Evolutionary conservation across 164 flowering plant genomes (phyloP).

Genomic region (Chloranthus sessilifolius): DNA sequence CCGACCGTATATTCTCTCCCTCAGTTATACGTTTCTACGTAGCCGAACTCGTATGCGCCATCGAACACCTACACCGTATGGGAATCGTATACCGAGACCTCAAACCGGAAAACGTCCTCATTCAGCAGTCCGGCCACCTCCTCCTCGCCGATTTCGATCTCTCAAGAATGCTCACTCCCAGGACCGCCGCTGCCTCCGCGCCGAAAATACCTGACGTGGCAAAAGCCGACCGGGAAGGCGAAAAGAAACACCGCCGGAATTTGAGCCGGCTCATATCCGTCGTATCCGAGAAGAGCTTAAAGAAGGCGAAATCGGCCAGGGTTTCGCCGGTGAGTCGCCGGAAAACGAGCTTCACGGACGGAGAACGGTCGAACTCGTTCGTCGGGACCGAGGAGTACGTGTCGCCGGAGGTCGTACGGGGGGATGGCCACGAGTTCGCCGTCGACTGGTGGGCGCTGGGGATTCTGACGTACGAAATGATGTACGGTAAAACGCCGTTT

Average conservation of each 20-base stretch:
- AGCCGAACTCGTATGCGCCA: slow-evolving; percentile 67
- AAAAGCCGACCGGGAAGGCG: background rate
- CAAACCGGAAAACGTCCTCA: slow-evolving; percentile 75
- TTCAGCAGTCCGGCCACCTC: slow-evolving; percentile 66
- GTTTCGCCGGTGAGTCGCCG: slow-evolving; percentile 66
- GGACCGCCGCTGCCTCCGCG: slow-evolving; percentile 1
- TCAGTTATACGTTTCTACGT: slow-evolving; percentile 62
- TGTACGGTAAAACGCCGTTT: slow-evolving; percentile 86
- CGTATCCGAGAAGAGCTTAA: slow-evolving; percentile 28
- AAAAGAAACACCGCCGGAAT: slow-evolving; percentile 18
- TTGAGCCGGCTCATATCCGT: slow-evolving; percentile 40
- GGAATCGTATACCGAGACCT: slow-evolving; percentile 72
- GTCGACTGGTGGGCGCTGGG: slow-evolving; percentile 99
- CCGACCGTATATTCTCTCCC: slow-evolving; percentile 59
- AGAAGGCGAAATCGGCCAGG: slow-evolving; percentile 67
- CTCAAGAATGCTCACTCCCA: slow-evolving; percentile 27
- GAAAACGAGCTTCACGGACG: slow-evolving; percentile 17
- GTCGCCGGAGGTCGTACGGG: slow-evolving; percentile 78
- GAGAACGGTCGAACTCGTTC: slow-evolving; percentile 33
- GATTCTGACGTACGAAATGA: slow-evolving; percentile 75
- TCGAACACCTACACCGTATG: slow-evolving; percentile 63
- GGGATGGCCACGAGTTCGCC: slow-evolving; percentile 89
- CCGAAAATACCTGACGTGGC: background rate
- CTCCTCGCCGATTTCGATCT: slow-evolving; percentile 80
- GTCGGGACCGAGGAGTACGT: slow-evolving; percentile 92